Conservation (phyloP, 371 early-diverging fungal species). For the Rhizopus arrhizus region DNA sequence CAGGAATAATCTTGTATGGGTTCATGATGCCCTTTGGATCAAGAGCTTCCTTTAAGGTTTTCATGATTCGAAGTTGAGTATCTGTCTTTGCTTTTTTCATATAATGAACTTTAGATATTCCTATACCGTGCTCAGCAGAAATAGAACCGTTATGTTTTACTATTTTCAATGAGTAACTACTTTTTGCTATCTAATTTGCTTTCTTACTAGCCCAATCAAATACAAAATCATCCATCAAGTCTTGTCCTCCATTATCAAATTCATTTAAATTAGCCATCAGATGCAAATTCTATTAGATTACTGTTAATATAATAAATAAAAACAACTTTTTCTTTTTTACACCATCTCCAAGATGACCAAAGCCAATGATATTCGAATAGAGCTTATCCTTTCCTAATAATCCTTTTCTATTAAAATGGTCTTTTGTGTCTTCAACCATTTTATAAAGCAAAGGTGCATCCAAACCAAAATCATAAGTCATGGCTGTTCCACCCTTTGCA, state of each 20-base stretch:
- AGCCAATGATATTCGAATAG: slow-evolving; percentile 66
- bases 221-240: slow-evolving; percentile 83
- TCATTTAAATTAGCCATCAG: slow-evolving; percentile 75
- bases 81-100: slow-evolving; percentile 59
- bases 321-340: slow-evolving; percentile 24
- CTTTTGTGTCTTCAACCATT: slow-evolving; percentile 71
- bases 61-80: slow-evolving; percentile 62
- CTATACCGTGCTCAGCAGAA: slow-evolving; percentile 75
- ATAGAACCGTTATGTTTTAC: slow-evolving; percentile 53
- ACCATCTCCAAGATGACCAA: slow-evolving; percentile 90
- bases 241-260: slow-evolving; percentile 49
- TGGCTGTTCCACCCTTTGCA: slow-evolving; percentile 55
- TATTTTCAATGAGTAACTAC: neutral
- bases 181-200: neutral
- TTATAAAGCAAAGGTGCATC: slow-evolving; percentile 81
- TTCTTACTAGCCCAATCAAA: slow-evolving; percentile 70
- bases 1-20: slow-evolving; percentile 73
- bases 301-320: slow-evolving; percentile 46
- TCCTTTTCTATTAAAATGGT: slow-evolving; percentile 49
- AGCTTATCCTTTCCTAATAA: slow-evolving; percentile 49
- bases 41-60: slow-evolving; percentile 67
- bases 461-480: slow-evolving; percentile 80
- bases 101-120: slow-evolving; percentile 61
- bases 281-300: slow-evolving; percentile 92
- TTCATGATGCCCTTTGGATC: slow-evolving; percentile 88